Base-by-base conservation (phyloP, 2,329 filamentous ascomycete species). In the Cordyceps tenuipes region DNA sequence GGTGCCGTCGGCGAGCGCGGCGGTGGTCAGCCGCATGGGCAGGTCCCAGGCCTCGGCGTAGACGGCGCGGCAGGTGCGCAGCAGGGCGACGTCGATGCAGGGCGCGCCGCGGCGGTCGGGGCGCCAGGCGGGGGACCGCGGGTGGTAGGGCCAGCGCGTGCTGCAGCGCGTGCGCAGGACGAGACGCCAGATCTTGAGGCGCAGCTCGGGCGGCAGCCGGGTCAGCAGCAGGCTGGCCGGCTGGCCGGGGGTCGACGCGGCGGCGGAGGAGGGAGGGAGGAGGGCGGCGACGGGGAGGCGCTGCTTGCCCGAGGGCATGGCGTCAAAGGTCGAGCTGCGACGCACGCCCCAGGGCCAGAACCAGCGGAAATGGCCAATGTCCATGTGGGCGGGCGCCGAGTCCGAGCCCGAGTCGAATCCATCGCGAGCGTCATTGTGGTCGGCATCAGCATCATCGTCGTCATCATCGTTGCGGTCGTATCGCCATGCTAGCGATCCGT, bases 341-440 rank as follows among this genome's bases (percentile, higher is more conserved):
- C 56, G 56, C 15, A 58, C 56, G 36, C 56, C 56, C 56, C 56
- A 58, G 15, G 56, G 56, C 56, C 56, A 58, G 56, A 58, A 58
- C 56, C 56, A 58, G 56, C 56, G 56, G 43, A 58, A 58, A 36
- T 58, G 56, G 34, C 56, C 56, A 9, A 58, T 21, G 47, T 58
- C 56, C 56, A 58, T 58, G 47, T 58, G 31, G 12, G 46, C 46
- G 17, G 56, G 56, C 34, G 56, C 46, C 19, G 41, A 21, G 31
- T 57, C 54, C 34, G 41, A 21, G 31, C 49, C 54, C 34, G 54
- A 57, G 34, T 58, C 36, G 23, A 44, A 17, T 5, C 34, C 47
- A 9, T 51, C 56, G 9, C 23, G 15, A 12, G 44, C 47, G n/a
- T 34, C 47, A 36, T 43, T n/a, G 39, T 15, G 3, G 7, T 41